These are phyloP conservation scores for Aspergillus spinulosporus DNA, from an alignment of 2,329 filamentous ascomycete genomes.

Conservation along the genomic window DNA sequence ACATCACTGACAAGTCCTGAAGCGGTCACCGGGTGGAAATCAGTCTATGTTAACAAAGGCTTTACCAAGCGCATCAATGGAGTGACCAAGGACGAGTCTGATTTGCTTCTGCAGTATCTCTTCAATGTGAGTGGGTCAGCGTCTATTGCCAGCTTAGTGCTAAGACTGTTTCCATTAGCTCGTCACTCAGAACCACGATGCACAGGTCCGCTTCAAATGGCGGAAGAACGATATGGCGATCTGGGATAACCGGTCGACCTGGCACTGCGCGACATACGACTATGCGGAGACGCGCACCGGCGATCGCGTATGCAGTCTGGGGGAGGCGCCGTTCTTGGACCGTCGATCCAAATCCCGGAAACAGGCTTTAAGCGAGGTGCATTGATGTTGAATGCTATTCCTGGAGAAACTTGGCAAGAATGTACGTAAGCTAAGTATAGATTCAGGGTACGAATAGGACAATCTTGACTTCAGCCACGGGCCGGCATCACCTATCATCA, in stretches of 20 bases:
- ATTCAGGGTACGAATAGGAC: no score
- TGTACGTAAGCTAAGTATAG: neutral
- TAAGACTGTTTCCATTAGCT: conserved; percentile 15
- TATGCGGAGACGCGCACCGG: conserved; percentile 46
- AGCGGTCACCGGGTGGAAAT: conserved; percentile 63
- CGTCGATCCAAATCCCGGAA: conserved; percentile 39
- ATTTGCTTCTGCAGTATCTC: conserved; percentile 47
- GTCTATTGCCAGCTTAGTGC: neutral
- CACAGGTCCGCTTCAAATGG: conserved; percentile 54
- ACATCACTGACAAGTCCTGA: neutral
- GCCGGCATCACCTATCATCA: neutral
- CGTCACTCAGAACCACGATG: conserved; percentile 51
- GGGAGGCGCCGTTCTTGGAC: conserved; percentile 55
- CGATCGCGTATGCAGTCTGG: conserved; percentile 52
- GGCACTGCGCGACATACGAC: conserved; percentile 44
- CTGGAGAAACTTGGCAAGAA: neutral
- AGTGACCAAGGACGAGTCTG: conserved; percentile 47
- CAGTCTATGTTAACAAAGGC: conserved; percentile 50
- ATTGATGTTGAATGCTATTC: neutral
- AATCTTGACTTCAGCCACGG: conserved; percentile 1
- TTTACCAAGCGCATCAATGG: conserved; percentile 47
- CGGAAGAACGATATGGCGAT: conserved; percentile 48
- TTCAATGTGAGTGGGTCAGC: conserved; percentile 28
- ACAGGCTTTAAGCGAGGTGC: conserved; percentile 32
- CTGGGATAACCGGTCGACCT: conserved; percentile 37